Evolutionary conservation across 2,329 filamentous ascomycete species (phyloP), one percentile per base, ranked within the genome.

Genomic region (Neospermospora avenae): DNA sequence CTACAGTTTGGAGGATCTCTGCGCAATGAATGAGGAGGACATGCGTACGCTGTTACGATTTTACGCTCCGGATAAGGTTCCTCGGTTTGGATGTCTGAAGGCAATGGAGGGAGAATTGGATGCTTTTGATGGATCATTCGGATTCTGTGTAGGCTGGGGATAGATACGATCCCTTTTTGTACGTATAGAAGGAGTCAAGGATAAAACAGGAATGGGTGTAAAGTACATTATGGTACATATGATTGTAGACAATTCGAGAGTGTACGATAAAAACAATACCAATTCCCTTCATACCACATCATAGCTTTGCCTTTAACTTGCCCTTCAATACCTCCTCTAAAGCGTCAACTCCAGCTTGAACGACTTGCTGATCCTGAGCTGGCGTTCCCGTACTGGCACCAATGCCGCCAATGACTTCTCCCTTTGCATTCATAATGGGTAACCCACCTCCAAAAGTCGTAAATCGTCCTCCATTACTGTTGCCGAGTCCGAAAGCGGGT

Each of bases 1-100:
- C 37, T 97, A 93, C 80, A 87, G 82, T 56, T 84, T 96, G 73
- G 88, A 96, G 63, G 89, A 97, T 63, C 83, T 98, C 67, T 93
- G 91, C 67, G 83, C 84, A 35, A 86, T 98, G 81, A 85, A 84
- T 20, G 90, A 95, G 54, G 83, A 88, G 68, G 93, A 93, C 69
- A 96, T 98, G 89, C 86, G 90, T 58, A 83, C 81, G 57, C 78
- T 98, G n/a, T 77, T 98, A 39, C 78, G 80, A n/a, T 93, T 87
- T 72, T 97, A 96, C 67, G 75, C 75, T 0, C 70, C 77, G 0
- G 78, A 80, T 63, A 78, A 81, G 58, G 84, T 86, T 0, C 85
- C 85, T 3, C 70, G 78, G 1, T 72, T 86, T 45, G 81, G 81
- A 24, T 76, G 81, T 52, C 70, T 88, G n/a, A 77, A 80, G 62